Evolutionary conservation across 805 yeast genomes (phyloP), one percentile per base, ranked within the genome.

Genomic region (Teunomyces stri): DNA sequence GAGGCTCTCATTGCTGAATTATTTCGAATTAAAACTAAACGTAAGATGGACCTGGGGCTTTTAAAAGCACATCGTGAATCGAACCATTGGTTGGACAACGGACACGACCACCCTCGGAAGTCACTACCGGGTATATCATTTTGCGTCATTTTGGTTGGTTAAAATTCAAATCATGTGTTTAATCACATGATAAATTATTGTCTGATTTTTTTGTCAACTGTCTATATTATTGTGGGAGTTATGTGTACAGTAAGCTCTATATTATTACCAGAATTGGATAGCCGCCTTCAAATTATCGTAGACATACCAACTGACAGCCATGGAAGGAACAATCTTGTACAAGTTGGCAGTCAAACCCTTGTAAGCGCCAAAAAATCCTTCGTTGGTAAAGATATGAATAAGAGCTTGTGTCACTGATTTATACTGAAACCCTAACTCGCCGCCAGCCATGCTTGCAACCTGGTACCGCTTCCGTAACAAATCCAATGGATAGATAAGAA

Each of bases 231-330:
- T 13, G 9, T 10, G 7, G 29, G 20, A 4, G n/a, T n/a, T 33
- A 21, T 15, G 15, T 39, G 33, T 29, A 12, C 6, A 29, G 6
- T 10, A 6, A 18, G 21, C 9, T 34, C 36, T 15, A 28, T 21
- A 15, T 29, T 13, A 9, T 42, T 48, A 67, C 75, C 75, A 70
- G 4, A 48, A 36, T 3, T 56, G 61, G 16, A 73, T 62, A 21
- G 52, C 48, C 10, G 61, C 87, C 56, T 83, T 81, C 44, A 88
- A 73, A 28, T 84, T 67, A 54, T 95, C 98, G 64, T 82, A 85
- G 51, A 87, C 82, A 56, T 90, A 73, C 96, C 97, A 92, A 50
- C 92, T 89, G 13, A 91, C 89, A 3, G 98, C 98, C 91, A 94
- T 92, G 11, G 94, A 84, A 0, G 98, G 97, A 41, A 89, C 87